A percentile compares a stretch with the other conserved stretches of the same genome.
Conservation (phyloP, 129 eudicot species). For the Lactuca saligna region DNA sequence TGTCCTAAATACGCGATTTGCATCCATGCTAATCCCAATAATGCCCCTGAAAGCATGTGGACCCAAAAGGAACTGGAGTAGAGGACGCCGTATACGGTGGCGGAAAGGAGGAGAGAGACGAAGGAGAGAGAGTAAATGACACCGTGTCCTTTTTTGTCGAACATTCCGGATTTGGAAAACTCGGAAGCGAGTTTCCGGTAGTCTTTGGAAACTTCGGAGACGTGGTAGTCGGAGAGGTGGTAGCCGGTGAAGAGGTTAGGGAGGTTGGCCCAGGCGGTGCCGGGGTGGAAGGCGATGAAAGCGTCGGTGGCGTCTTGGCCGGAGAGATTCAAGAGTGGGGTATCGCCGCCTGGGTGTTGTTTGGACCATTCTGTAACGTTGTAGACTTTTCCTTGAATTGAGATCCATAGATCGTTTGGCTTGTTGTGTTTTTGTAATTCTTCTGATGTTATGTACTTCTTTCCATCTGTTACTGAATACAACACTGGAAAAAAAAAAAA, state of each 20-base stretch:
- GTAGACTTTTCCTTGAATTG: slow-evolving; percentile 84
- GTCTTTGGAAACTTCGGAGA: slow-evolving; percentile 78
- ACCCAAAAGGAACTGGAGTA: slow-evolving; percentile 37
- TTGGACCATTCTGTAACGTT: slow-evolving; percentile 84
- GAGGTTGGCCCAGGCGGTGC: slow-evolving; percentile 70
- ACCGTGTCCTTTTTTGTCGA: slow-evolving; percentile 82
- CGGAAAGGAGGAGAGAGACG: slow-evolving; percentile 47
- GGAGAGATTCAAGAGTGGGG: slow-evolving; percentile 55
- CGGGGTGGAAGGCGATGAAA: slow-evolving; percentile 92
- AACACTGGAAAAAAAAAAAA: slow-evolving; percentile 32
- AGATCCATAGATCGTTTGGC: slow-evolving; percentile 74
- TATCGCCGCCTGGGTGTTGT: slow-evolving; percentile 87
- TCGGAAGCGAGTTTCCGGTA: slow-evolving; percentile 64
- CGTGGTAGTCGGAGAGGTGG: slow-evolving; percentile 54
- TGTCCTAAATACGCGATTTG: slow-evolving; percentile 84
- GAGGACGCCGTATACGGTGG: slow-evolving; percentile 59
- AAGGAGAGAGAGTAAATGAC: slow-evolving; percentile 54
- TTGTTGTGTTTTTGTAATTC: slow-evolving; percentile 69
- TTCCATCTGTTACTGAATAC: slow-evolving; percentile 42
- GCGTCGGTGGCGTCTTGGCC: slow-evolving; percentile 96
- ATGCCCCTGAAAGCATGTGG: slow-evolving; percentile 61
- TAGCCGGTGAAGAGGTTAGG: slow-evolving; percentile 73
- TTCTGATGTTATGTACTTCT: slow-evolving; percentile 70
- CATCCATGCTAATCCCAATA: slow-evolving; percentile 85
- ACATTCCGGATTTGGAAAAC: slow-evolving; percentile 68